Evolutionary conservation across 2,329 filamentous ascomycete genomes (phyloP).

Genomic region (Aureobasidium subglaciale): DNA sequence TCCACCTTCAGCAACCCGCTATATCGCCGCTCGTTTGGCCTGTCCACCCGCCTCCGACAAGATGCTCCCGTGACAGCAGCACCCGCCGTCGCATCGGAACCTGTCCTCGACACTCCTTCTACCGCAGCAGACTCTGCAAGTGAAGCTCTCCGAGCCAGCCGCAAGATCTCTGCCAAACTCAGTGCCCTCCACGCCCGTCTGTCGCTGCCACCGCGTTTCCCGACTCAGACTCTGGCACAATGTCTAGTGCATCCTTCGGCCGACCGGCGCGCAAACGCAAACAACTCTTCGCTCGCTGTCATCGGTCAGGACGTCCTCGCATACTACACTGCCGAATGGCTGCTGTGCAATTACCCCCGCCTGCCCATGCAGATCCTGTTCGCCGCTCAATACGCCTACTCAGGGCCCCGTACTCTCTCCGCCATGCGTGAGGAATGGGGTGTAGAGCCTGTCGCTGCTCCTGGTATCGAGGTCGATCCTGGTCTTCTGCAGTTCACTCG

Average conservation of each 20-base stretch:
- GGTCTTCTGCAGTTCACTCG: conserved; percentile 75
- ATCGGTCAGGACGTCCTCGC: conserved; percentile 77
- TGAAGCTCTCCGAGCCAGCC: background rate
- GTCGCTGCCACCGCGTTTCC: conserved; percentile 71
- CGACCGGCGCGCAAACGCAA: conserved; percentile 75
- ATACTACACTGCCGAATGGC: conserved; percentile 82
- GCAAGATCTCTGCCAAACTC: conserved; percentile 70
- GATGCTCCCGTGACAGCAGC: conserved; percentile 5
- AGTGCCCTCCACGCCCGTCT: conserved; percentile 87
- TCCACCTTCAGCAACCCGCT: background rate
- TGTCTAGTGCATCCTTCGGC: conserved; percentile 81
- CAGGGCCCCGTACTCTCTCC: conserved; percentile 66
- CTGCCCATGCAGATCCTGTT: conserved; percentile 84
- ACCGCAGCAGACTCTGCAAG: background rate
- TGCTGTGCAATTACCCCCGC: conserved; percentile 83
- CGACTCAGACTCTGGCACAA: conserved; percentile 77
- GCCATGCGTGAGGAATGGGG: conserved; percentile 81
- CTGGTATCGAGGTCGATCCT: conserved; percentile 85
- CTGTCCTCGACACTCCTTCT: background rate
- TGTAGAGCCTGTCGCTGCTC: conserved; percentile 77
- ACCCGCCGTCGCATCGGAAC: background rate
- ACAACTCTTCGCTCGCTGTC: conserved; percentile 77
- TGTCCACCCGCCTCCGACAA: background rate
- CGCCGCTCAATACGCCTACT: conserved; percentile 76
- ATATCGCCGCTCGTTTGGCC: background rate